Evolutionary conservation across 768 basidiomycete genomes (phyloP), one percentile per base, ranked within the genome.

Genomic region (Lactifluus pinguis): DNA sequence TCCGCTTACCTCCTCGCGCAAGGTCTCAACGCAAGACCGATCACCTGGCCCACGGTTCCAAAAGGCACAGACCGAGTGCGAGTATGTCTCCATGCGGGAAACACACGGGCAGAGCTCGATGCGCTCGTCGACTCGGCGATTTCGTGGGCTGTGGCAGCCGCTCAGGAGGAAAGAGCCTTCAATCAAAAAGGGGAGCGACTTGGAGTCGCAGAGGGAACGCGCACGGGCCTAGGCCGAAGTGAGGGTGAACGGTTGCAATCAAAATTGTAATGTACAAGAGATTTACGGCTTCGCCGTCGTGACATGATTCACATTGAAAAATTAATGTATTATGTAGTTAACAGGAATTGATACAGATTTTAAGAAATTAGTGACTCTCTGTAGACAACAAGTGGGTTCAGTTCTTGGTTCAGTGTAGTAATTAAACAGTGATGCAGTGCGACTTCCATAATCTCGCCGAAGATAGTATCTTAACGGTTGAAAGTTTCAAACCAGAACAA

Each of bases 21-120:
- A 2, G 80, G 80, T 1, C 79, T 88, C 68, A 84, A 85, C 65
- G 87, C 86, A 0, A 83, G 86, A 3, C 84, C 89, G 4, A 92
- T 93, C 45, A 84, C 82, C 10, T 87, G 86, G 77, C 95, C 95
- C 0, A 97, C 94, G 0, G 94, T 97, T 0, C 92, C 94, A 0
- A 86, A 85, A 55, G 93, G 91, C 9, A 81, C 80, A 61, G 88
- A 94, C 62, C 81, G 94, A 17, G 86, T 98, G 2, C 74, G 95
- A 3, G 81, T 98, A n/a, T 98, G 95, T 70, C 68, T 98, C 30
- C 89, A 94, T 68, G 84, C 92, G 0, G 83, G 79, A 1, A 92
- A 95, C 67, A 82, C 83, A 36, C 60, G 67, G 2, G 76, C 74
- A 42, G 85, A 95, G 32, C 77, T 95, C 4, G 79, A 83, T 42